Base-by-base conservation (phyloP, 208 protist species). In the Porcisia deanei region DNA sequence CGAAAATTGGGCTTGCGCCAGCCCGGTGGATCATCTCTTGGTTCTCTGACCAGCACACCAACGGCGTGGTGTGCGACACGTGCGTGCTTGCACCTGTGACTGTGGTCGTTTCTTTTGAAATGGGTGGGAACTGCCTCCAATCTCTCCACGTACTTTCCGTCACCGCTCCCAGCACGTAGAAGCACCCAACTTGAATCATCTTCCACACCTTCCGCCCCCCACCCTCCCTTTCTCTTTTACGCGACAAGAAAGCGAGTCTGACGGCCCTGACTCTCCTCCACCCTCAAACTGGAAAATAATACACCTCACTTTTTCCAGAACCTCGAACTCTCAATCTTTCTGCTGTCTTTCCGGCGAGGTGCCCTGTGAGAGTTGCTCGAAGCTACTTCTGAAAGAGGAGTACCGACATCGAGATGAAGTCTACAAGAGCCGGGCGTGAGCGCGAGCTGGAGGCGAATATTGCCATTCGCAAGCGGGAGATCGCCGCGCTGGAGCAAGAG, bases 381-480 rank as follows among this genome's bases (percentile, higher is more conserved):
- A 5, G 1, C 22, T 5, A 67, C 45, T 18, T 39, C 53, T 9
- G 30, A 12, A 2, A 45, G n/a, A 55, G 37, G 57, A 16, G 45
- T 39, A 22, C 39, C 30, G 10, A 41, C 25, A 20, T 1, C 34
- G 69, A 65, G 52, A 95, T 94, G 91, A 76, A 85, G 71, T 73
- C 86, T 6, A 88, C 87, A 37, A 79, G 61, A 59, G 58, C 85
- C 22, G 89, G 91, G 65, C 85, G 88, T n/a, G 82, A 84, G 69
- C 86, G 86, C 34, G 87, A 95, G 78, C 64, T 94, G 10, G 88
- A 95, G 73, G 77, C 78, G 18, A 88, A 79, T 8, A 91, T 96
- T 45, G 77, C 81, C 3, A 76, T 91, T 10, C 86, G 87, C 54
- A 77, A 92, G 75, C 85, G 82, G 30, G 90, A 96, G 76, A 86